phyloP scores from a whole-genome alignment of 331 rosid genomes.

The Arachis monticola region DNA sequence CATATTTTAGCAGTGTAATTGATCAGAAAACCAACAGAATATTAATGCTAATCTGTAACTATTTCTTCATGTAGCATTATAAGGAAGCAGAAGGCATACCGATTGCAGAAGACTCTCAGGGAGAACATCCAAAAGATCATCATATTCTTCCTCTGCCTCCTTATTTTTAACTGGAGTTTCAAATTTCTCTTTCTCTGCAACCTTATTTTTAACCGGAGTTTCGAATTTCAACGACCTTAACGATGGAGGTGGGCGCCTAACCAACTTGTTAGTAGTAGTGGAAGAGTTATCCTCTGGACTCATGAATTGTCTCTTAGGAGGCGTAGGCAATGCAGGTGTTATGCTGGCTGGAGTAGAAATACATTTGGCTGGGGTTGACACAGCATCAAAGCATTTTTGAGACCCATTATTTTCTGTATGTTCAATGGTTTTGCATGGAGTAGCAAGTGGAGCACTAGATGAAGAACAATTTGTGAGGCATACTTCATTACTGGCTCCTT shows the following conservation, averaged over 20 bases:
- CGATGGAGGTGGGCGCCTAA: slow-evolving; percentile 53
- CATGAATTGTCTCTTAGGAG: slow-evolving; percentile 61
- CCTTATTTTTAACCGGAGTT: too few species aligned
- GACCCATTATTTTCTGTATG: slow-evolving; percentile 31
- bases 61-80: neutral
- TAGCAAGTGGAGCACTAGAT: slow-evolving; percentile 38
- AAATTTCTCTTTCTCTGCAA: slow-evolving; percentile 24
- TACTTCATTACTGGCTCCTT: slow-evolving; percentile 34
- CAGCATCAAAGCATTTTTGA: slow-evolving; percentile 9
- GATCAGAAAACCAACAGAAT: neutral
- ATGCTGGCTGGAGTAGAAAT: slow-evolving; percentile 56
- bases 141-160: slow-evolving; percentile 28
- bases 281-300: slow-evolving; percentile 53
- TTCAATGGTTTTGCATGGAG: slow-evolving; percentile 53
- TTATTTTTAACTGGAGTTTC: slow-evolving; percentile 63
- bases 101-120: slow-evolving; percentile 65
- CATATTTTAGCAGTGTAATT: slow-evolving; percentile 3
- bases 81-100: slow-evolving; percentile 50
- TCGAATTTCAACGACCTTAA: slow-evolving; percentile 58
- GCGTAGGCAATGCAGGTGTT: slow-evolving; percentile 53
- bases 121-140: slow-evolving; percentile 58
- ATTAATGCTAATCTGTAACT: neutral
- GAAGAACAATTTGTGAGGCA: slow-evolving; percentile 35
- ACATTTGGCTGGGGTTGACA: slow-evolving; percentile 63
- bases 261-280: slow-evolving; percentile 49